A percentile compares a stretch with the other conserved stretches of the same genome.
phyloP scores from a whole-genome alignment of 2,329 filamentous ascomycete species.

The Cercospora zeae-maydis region DNA sequence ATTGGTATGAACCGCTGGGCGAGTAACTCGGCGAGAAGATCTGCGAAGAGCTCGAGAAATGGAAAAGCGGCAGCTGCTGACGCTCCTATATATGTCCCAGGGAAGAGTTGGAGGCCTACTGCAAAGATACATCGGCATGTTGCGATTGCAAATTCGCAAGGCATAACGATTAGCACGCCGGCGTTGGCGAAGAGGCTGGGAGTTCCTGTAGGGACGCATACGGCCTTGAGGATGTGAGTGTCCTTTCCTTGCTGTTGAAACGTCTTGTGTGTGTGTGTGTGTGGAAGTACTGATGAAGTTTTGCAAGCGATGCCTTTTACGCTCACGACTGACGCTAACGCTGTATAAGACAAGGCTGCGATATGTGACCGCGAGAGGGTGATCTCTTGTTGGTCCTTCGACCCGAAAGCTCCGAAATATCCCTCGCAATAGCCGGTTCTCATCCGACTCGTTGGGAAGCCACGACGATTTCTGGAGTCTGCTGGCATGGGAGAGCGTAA shows the following conservation, averaged over 20 bases:
- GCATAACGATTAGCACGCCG: slow-evolving; percentile 6
- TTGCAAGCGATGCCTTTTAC: background rate
- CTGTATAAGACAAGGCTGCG: background rate
- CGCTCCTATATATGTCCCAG: background rate
- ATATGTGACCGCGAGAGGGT: background rate
- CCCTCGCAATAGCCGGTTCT: background rate
- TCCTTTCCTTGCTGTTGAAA: background rate
- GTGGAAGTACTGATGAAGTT: background rate
- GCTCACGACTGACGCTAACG: background rate
- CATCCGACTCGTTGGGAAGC: too few species aligned
- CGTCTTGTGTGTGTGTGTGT: background rate
- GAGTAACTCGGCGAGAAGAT: background rate
- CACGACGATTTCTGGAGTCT: background rate
- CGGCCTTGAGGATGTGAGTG: background rate
- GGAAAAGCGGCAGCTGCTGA: background rate
- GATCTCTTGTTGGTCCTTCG: background rate
- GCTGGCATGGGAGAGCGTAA: background rate
- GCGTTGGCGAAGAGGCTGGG: slow-evolving; percentile 15
- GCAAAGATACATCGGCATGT: slow-evolving; percentile 7
- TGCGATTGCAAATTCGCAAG: background rate
- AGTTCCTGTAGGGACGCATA: slow-evolving; percentile 1
- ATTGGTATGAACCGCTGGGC: background rate
- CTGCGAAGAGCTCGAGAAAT: background rate
- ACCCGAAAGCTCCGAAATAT: background rate
- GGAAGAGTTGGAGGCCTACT: slow-evolving; percentile 5